phyloP scores from a whole-genome alignment of 192 early-diverging fungal species.

The Gamsiella multidivaricata region DNA sequence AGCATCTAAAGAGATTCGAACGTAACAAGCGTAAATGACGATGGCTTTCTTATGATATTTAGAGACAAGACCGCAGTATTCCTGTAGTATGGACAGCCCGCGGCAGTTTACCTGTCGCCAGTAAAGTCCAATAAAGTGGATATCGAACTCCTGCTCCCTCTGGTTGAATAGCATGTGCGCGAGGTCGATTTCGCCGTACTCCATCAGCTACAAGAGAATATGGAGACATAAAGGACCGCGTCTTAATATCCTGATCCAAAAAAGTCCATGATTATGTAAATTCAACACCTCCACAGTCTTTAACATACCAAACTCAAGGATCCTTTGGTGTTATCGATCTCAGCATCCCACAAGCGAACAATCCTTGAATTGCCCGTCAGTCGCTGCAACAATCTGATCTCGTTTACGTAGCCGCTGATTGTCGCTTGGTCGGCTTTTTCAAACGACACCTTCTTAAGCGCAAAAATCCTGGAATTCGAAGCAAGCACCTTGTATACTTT shows the following conservation, averaged over 20 bases:
- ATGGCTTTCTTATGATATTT: too few relatives aligned
- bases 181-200: conserved; percentile 92
- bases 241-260: neutral
- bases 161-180: conserved; percentile 68
- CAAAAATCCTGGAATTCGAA: conserved; percentile 70
- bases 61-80: too few relatives aligned
- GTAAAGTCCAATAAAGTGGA: conserved; percentile 83
- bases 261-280: neutral
- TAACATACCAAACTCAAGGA: conserved; percentile 76
- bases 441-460: conserved; percentile 88
- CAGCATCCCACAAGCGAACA: conserved; percentile 80
- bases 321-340: conserved; percentile 72
- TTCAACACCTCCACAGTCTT: too few relatives aligned
- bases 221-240: neutral
- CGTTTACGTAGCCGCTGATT: conserved; percentile 83
- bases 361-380: conserved; percentile 77
- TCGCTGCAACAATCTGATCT: conserved; percentile 80
- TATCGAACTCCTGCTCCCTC: conserved; percentile 63
- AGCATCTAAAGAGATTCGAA: conserved; percentile 75
- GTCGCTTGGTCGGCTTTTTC: conserved; percentile 70
- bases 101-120: conserved; percentile 78
- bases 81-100: neutral
- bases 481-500: conserved; percentile 92
- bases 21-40: neutral
- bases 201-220: conserved; percentile 68